Percentiles rank a stretch among this genome's conserved stretches.
phyloP scores from a whole-genome alignment of 2,329 filamentous ascomycete genomes.

The Periconia sp. region DNA sequence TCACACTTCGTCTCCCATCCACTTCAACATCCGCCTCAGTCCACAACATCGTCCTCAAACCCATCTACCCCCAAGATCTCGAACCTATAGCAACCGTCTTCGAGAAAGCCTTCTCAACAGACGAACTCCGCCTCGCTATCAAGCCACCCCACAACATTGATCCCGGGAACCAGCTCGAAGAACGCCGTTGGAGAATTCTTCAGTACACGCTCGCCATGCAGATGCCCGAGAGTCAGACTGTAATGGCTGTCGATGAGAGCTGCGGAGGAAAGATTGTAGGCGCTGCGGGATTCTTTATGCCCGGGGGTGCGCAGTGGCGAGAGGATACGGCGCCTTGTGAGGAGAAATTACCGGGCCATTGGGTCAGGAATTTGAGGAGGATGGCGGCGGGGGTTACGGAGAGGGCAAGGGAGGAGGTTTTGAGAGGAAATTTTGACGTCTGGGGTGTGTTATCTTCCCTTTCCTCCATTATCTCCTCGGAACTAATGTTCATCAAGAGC shows the following conservation, averaged over 20 bases:
- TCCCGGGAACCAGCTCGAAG: conserved; percentile 2
- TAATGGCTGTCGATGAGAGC: conserved; percentile 12
- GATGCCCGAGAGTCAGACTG: conserved; percentile 1
- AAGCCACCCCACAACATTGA: conserved; percentile 7
- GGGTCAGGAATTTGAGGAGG: neutral
- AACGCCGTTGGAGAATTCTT: conserved; percentile 3
- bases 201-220: neutral
- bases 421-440: conserved; percentile 12
- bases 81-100: conserved; percentile 4
- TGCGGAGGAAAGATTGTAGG: conserved; percentile 8
- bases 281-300: conserved; percentile 8
- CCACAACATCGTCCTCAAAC: conserved; percentile 7
- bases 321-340: neutral
- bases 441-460: conserved; percentile 15
- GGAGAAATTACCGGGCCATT: conserved; percentile 1
- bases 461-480: neutral
- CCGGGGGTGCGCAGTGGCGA: conserved; percentile 10
- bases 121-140: conserved; percentile 2
- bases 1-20: too few relatives aligned
- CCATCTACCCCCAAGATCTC: conserved; percentile 4
- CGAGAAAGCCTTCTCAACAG: conserved; percentile 9
- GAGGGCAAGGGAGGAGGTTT: conserved; percentile 7
- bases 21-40: too few relatives aligned
- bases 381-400: neutral
- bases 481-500: conserved; percentile 9